A percentile compares a stretch with the other conserved stretches of the same genome.
phyloP scores from a whole-genome alignment of 257 asterid genomes.

The Rauvolfia tetraphylla region DNA sequence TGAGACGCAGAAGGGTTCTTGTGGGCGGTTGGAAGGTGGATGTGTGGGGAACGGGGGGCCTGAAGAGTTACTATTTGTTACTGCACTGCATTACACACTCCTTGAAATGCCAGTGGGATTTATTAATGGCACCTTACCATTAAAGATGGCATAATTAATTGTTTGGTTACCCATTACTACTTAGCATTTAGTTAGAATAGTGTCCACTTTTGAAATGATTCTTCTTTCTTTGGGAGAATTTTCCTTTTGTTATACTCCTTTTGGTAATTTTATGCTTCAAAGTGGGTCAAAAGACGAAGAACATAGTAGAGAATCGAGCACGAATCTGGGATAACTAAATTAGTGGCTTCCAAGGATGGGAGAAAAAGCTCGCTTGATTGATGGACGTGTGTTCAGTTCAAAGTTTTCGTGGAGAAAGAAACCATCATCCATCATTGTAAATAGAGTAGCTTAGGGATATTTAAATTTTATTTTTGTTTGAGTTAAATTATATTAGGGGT shows the following conservation, averaged over 20 bases:
- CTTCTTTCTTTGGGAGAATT: not conserved
- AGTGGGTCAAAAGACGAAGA: conserved; percentile 6
- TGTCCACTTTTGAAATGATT: not conserved
- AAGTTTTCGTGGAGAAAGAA: not conserved
- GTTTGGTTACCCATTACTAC: too few species aligned
- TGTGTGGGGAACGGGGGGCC: not conserved
- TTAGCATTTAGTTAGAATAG: not conserved
- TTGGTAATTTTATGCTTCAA: conserved; percentile 2
- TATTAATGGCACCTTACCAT: not conserved
- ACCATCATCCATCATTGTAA: not conserved
- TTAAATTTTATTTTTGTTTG: too few species aligned
- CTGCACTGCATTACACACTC: not conserved
- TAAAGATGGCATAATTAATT: not conserved
- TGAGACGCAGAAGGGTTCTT: not conserved
- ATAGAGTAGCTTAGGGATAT: too few species aligned
- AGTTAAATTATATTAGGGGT: too few species aligned
- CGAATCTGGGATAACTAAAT: not conserved
- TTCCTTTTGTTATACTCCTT: not conserved
- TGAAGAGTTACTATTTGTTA: not conserved
- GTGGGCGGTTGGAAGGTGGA: not conserved
- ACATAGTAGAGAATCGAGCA: not conserved
- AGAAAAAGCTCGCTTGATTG: not conserved
- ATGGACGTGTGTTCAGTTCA: not conserved
- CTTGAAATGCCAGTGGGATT: not conserved
- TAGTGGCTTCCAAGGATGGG: not conserved